Conservation (phyloP, 108 stramenopile species). For the Nitzschia sp. region DNA sequence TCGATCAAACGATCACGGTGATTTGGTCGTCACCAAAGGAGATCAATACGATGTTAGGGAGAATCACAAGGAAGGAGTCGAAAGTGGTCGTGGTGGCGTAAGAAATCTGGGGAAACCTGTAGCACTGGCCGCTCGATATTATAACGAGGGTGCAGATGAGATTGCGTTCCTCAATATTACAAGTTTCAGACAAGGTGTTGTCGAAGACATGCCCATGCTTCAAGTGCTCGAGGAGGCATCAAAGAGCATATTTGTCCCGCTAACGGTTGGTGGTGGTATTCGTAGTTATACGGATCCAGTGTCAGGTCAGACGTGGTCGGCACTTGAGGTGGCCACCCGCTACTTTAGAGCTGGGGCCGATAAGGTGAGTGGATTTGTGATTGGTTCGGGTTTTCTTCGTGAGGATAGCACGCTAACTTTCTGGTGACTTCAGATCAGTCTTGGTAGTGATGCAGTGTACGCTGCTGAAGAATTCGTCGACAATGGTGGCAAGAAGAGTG, state of each 20-base stretch:
- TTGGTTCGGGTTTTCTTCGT: not conserved
- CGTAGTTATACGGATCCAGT: slow-evolving; percentile 88
- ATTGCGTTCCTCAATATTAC: slow-evolving; percentile 98
- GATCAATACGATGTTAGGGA: slow-evolving; percentile 99
- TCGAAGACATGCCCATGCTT: slow-evolving; percentile 97
- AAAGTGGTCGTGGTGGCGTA: slow-evolving; percentile 85
- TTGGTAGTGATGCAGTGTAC: slow-evolving; percentile 95
- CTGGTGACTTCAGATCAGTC: slow-evolving; percentile 36
- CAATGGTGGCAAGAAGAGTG: slow-evolving; percentile 61
- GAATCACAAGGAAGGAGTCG: slow-evolving; percentile 67
- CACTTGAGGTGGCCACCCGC: slow-evolving; percentile 93
- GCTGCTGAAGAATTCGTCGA: slow-evolving; percentile 83
- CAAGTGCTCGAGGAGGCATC: slow-evolving; percentile 93
- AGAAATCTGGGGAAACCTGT: slow-evolving; percentile 98
- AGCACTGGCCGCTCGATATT: slow-evolving; percentile 86
- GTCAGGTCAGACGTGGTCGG: slow-evolving; percentile 77
- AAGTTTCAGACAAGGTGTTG: slow-evolving; percentile 91
- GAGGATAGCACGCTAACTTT: not conserved
- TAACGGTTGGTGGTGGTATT: slow-evolving; percentile 99
- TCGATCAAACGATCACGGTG: slow-evolving; percentile 93
- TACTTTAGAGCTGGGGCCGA: slow-evolving; percentile 99
- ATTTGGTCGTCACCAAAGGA: slow-evolving; percentile 98
- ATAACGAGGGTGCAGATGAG: slow-evolving; percentile 96
- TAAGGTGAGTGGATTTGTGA: slow-evolving; percentile 53
- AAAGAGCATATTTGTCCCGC: slow-evolving; percentile 93